Evolutionary conservation across 371 early-diverging fungal genomes (phyloP).

Genomic region (Amoeboaphelidium occidentale): DNA sequence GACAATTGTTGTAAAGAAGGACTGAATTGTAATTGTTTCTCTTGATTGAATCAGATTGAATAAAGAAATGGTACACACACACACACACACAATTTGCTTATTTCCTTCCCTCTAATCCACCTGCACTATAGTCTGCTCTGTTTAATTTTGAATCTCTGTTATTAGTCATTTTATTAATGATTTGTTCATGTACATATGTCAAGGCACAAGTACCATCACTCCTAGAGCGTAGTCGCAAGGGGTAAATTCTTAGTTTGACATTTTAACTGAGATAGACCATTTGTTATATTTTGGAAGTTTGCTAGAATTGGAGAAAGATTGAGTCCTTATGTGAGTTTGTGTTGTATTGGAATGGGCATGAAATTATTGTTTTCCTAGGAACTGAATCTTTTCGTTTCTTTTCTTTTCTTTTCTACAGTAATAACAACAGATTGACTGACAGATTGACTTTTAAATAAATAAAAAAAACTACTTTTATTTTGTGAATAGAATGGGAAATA

Average conservation of each 20-base stretch:
- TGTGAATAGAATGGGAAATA: too few relatives aligned
- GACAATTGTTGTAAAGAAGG: too few relatives aligned
- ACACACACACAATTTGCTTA: too few relatives aligned
- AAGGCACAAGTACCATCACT: constrained; percentile 43
- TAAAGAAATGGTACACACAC: too few relatives aligned
- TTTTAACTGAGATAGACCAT: background rate
- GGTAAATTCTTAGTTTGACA: constrained; percentile 10
- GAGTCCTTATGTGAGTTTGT: constrained; percentile 59
- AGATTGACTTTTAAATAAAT: too few relatives aligned
- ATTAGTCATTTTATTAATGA: constrained; percentile 36
- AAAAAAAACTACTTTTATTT: too few relatives aligned
- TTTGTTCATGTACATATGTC: constrained; percentile 53
- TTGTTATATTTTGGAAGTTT: constrained; percentile 68
- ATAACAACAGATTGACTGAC: too few relatives aligned
- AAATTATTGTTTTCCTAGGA: too few relatives aligned
- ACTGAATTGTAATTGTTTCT: too few relatives aligned
- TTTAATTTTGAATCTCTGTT: constrained; percentile 51
- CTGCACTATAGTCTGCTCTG: constrained; percentile 31
- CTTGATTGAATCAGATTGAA: too few relatives aligned
- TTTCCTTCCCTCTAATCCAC: background rate
- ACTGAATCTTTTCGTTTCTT: too few relatives aligned
- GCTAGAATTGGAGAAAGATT: constrained; percentile 69
- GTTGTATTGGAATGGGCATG: constrained; percentile 52
- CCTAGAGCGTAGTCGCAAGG: constrained; percentile 35
- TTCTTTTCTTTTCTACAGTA: too few relatives aligned